These are phyloP conservation scores for Suhomyces vadensis DNA, from an alignment of 805 yeast species.

Conservation along the genomic window DNA sequence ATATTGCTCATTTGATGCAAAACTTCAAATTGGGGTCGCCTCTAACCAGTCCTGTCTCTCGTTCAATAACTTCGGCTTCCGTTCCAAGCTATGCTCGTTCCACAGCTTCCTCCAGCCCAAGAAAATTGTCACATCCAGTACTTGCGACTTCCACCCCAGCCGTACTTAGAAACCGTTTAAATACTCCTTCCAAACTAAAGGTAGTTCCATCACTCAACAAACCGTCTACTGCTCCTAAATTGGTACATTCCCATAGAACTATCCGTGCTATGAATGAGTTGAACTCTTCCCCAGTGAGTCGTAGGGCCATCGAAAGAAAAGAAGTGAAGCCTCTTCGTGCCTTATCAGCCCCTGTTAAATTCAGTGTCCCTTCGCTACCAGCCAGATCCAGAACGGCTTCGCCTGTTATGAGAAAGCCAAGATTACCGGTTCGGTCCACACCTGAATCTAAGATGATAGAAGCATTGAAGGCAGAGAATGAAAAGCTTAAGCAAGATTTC, in stretches of 20 bases:
- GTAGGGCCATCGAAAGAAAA: no score
- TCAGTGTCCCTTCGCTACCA: conserved; percentile 4
- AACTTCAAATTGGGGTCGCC: conserved; percentile 16
- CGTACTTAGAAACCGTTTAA: conserved; percentile 4
- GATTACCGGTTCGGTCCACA: neutral
- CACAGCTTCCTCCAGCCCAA: conserved; percentile 28
- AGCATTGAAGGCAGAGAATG: conserved; percentile 14
- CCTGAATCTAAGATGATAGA: conserved; percentile 6
- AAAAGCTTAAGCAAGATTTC: conserved; percentile 14
- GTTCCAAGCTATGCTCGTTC: conserved; percentile 33
- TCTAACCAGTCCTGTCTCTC: neutral
- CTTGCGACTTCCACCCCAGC: conserved; percentile 6
- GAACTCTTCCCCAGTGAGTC: conserved; percentile 7
- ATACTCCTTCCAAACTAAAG: conserved; percentile 13
- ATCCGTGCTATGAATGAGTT: conserved; percentile 3
- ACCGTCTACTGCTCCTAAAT: conserved; percentile 9
- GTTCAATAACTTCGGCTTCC: neutral
- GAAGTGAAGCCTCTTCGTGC: no score
- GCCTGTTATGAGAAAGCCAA: neutral
- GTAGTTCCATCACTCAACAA: conserved; percentile 9
- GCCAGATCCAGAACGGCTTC: no score
- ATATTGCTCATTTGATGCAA: conserved; percentile 24
- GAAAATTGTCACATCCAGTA: neutral
- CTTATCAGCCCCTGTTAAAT: neutral
- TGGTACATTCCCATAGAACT: neutral